Percentiles rank a stretch among this genome's conserved stretches.
Conservation (phyloP, 768 basidiomycete genomes). For the Termitomyces sp. region DNA sequence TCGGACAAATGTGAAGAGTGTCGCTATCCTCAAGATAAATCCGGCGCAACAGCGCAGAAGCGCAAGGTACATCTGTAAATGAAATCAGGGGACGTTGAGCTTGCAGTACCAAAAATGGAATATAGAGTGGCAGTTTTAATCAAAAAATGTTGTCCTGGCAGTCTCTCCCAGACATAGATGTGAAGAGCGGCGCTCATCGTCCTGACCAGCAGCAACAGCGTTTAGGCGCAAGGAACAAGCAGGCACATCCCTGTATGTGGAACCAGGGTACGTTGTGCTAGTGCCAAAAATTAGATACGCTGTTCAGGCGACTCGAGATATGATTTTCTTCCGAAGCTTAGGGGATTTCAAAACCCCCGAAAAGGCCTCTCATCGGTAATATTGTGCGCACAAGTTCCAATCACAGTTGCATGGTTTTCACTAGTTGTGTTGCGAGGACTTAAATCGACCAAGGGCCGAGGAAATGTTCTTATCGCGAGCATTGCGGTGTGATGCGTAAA, state of each 20-base stretch:
- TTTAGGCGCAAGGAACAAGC: background rate
- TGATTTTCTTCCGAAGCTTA: background rate
- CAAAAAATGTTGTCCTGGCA: background rate
- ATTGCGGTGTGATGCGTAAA: background rate
- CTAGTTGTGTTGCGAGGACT: background rate
- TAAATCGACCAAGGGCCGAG: background rate
- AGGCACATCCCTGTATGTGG: background rate
- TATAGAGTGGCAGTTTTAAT: background rate
- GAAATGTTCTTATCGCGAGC: background rate
- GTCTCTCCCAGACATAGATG: background rate
- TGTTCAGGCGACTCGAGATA: background rate
- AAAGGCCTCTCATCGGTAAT: background rate
- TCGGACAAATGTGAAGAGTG: background rate
- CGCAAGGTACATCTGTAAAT: background rate
- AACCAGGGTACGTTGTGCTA: background rate
- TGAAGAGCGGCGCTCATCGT: background rate
- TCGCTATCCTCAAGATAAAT: background rate
- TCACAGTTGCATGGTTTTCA: background rate
- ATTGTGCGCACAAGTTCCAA: background rate
- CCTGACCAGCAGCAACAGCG: background rate
- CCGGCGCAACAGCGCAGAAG: background rate
- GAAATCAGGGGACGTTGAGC: background rate
- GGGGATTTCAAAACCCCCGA: background rate
- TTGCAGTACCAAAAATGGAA: background rate
- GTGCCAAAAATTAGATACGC: background rate